These are phyloP conservation scores for Suillus paluster DNA, from an alignment of 768 basidiomycete genomes.

Conservation along the genomic window DNA sequence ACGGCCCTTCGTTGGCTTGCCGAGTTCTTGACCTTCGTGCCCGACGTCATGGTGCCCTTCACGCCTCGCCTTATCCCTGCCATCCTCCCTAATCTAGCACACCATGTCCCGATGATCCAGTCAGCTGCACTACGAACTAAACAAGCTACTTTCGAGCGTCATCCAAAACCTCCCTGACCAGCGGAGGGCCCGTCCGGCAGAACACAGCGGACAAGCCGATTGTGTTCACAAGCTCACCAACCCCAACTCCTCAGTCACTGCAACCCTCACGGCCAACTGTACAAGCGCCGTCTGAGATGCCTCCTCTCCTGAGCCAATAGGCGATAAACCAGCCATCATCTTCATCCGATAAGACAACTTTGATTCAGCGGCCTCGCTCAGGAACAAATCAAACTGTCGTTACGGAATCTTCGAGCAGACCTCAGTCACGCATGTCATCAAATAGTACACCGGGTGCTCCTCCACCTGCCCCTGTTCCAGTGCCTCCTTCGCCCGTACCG, in stretches of 20 bases:
- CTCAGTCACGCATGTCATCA: slow-evolving; percentile 66
- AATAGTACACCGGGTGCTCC: slow-evolving; percentile 43
- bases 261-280: slow-evolving; percentile 54
- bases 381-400: slow-evolving; percentile 27
- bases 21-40: slow-evolving; percentile 85
- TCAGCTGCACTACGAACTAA: slow-evolving; percentile 84
- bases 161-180: slow-evolving; percentile 84
- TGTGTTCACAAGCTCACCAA: slow-evolving; percentile 56
- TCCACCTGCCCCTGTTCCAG: slow-evolving; percentile 35
- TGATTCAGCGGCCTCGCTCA: slow-evolving; percentile 31
- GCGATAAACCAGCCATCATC: slow-evolving; percentile 36
- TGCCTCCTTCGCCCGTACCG: slow-evolving; percentile 30
- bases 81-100: slow-evolving; percentile 93
- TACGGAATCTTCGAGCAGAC: slow-evolving; percentile 51
- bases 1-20: slow-evolving; percentile 94
- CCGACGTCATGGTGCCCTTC: slow-evolving; percentile 93
- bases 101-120: slow-evolving; percentile 88
- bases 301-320: slow-evolving; percentile 48
- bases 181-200: slow-evolving; percentile 46
- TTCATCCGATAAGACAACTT: slow-evolving; percentile 43
- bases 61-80: slow-evolving; percentile 92
- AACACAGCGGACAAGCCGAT: slow-evolving; percentile 37
- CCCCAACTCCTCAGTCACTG: slow-evolving; percentile 39
- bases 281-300: slow-evolving; percentile 49
- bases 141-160: slow-evolving; percentile 81